Conservation (phyloP, 2,329 filamentous ascomycete genomes). For the Pyrenophora graminea region DNA sequence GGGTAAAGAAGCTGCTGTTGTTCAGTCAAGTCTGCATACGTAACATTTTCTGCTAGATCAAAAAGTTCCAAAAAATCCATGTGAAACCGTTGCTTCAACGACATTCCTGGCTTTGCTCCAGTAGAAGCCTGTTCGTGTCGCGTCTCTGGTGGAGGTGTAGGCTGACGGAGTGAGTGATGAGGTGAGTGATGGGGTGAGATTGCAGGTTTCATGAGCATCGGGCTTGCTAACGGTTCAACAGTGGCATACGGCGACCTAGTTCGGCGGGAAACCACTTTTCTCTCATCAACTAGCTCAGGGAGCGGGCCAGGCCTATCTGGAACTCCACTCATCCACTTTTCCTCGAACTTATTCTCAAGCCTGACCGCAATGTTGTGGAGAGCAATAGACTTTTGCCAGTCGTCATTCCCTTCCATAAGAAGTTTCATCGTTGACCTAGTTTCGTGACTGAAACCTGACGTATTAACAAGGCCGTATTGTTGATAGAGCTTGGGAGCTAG, state of each 20-base stretch:
- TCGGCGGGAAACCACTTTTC: neutral
- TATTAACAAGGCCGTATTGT: conserved; percentile 12
- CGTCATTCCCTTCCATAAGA: conserved; percentile 8
- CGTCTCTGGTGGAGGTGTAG: neutral
- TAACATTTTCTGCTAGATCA: neutral
- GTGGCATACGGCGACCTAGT: neutral
- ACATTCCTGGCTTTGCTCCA: neutral
- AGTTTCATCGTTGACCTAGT: conserved; percentile 17
- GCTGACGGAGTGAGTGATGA: neutral
- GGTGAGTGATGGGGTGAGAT: too few relatives aligned
- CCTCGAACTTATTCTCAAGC: conserved; percentile 17
- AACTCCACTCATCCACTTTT: conserved; percentile 6
- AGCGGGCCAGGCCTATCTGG: conserved; percentile 15
- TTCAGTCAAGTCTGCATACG: conserved; percentile 10
- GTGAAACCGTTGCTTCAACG: conserved; percentile 7
- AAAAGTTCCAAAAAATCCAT: conserved; percentile 12
- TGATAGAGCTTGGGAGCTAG: conserved; percentile 10
- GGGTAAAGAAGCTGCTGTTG: conserved; percentile 13
- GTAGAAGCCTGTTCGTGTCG: conserved; percentile 3
- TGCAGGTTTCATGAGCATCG: too few relatives aligned
- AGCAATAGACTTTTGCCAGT: conserved; percentile 14
- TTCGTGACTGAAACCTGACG: conserved; percentile 12
- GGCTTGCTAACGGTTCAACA: neutral
- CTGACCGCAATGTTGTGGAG: conserved; percentile 15
- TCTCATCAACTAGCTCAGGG: conserved; percentile 7